Evolutionary conservation across 306 rosid species (phyloP).

Genomic region (Sicyos baderoa): DNA sequence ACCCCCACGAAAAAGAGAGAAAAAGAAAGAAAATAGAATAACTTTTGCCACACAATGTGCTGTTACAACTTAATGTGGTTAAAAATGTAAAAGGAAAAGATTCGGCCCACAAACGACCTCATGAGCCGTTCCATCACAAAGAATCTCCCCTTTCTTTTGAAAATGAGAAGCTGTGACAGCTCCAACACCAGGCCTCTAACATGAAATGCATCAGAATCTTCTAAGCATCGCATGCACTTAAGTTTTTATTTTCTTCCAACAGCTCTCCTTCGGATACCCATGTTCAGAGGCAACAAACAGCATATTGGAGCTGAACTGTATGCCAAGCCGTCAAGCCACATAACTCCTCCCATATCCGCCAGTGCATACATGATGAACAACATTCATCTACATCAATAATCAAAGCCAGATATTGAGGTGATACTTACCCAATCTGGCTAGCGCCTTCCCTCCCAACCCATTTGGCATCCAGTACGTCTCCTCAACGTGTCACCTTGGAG

Average conservation of each 20-base stretch:
- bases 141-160: background rate
- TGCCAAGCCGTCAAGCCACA: background rate
- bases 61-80: background rate
- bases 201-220: slow-evolving; percentile 2
- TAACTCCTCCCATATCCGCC: slow-evolving; percentile 2
- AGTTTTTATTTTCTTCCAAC: background rate
- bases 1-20: background rate
- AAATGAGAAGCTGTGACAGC: slow-evolving; percentile 4
- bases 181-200: background rate
- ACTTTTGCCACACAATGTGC: background rate
- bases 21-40: background rate
- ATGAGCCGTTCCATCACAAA: background rate
- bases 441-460: background rate
- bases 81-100: background rate
- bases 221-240: background rate
- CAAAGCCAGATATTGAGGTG: slow-evolving; percentile 29
- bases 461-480: background rate
- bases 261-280: background rate
- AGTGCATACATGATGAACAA: slow-evolving; percentile 9
- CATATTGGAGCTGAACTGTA: slow-evolving; percentile 1
- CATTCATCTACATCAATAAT: slow-evolving; percentile 21
- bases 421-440: slow-evolving; percentile 30
- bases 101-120: background rate
- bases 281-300: background rate
- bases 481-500: slow-evolving; percentile 15